phyloP scores from a whole-genome alignment of 352 stramenopile species.

The Phytophthora pluvialis region DNA sequence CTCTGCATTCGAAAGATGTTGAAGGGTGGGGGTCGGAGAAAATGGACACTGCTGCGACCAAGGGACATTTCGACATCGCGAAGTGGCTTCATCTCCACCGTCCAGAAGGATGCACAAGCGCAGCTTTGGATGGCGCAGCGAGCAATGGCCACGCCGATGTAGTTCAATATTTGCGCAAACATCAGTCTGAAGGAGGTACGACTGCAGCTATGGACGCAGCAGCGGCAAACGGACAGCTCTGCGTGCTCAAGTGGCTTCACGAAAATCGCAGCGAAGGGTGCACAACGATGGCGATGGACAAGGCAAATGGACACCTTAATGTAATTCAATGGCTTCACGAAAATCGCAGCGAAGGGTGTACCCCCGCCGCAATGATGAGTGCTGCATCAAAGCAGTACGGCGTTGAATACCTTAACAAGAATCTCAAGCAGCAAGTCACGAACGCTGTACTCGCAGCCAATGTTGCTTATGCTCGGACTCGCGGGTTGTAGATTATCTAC shows the following conservation, averaged over 20 bases:
- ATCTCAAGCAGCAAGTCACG: not conserved
- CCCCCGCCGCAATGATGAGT: no score
- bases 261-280: slow-evolving; percentile 20
- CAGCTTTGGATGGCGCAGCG: not conserved
- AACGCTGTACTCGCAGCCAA: not conserved
- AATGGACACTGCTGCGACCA: not conserved
- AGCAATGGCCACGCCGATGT: not conserved
- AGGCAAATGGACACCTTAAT: not conserved
- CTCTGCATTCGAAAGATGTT: not conserved
- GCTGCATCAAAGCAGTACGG: no score
- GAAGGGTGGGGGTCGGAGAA: not conserved
- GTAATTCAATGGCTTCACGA: no score
- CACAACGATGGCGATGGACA: slow-evolving; percentile 16
- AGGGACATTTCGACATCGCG: not conserved
- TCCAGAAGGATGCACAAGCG: not conserved
- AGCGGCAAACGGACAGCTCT: slow-evolving; percentile 1
- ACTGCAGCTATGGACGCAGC: not conserved
- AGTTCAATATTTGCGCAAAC: not conserved
- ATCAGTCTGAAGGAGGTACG: not conserved
- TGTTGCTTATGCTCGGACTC: no score
- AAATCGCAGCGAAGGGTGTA: no score
- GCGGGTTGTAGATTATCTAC: no score
- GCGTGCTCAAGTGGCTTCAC: slow-evolving; percentile 15
- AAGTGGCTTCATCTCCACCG: not conserved
- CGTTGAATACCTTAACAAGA: not conserved